Evolutionary conservation across 2,329 filamentous ascomycete genomes (phyloP).

Genomic region (Fusarium sp.): DNA sequence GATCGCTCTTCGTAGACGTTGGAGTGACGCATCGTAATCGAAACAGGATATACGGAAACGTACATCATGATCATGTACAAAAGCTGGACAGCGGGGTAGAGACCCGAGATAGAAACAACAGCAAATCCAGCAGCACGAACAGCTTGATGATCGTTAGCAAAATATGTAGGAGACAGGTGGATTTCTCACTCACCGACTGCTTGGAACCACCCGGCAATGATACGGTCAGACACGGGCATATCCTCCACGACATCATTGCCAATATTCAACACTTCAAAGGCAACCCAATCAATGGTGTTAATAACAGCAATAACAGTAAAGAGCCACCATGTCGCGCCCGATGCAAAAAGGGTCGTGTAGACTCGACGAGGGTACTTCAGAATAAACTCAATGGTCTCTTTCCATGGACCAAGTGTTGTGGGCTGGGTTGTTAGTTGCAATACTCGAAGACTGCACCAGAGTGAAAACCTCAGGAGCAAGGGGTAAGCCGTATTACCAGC

Average conservation of each 20-base stretch:
- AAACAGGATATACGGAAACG: conserved; percentile 74
- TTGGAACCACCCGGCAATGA: conserved; percentile 77
- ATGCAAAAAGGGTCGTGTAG: conserved; percentile 76
- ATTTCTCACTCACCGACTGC: conserved; percentile 63
- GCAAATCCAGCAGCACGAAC: conserved; percentile 78
- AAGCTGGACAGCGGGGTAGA: conserved; percentile 72
- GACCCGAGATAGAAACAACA: conserved; percentile 71
- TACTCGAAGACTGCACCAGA: conserved; percentile 67
- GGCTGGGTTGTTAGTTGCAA: conserved; percentile 58
- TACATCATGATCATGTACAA: conserved; percentile 78
- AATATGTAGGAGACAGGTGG: background rate
- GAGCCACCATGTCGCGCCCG: conserved; percentile 76
- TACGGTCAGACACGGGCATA: conserved; percentile 67
- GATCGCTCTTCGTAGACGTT: conserved; percentile 81
- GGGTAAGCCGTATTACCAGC: conserved; percentile 78
- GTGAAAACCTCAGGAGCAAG: conserved; percentile 71
- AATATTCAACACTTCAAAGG: conserved; percentile 76
- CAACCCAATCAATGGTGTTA: conserved; percentile 75
- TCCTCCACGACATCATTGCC: conserved; percentile 69
- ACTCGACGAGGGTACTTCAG: conserved; percentile 71
- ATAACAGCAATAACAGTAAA: conserved; percentile 72
- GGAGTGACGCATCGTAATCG: conserved; percentile 76
- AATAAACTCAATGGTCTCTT: conserved; percentile 68
- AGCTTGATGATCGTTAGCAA: conserved; percentile 55
- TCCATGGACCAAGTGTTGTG: conserved; percentile 57